These are phyloP conservation scores for Mortierella sp. DNA, from an alignment of 371 early-diverging fungal species.

Conservation along the genomic window DNA sequence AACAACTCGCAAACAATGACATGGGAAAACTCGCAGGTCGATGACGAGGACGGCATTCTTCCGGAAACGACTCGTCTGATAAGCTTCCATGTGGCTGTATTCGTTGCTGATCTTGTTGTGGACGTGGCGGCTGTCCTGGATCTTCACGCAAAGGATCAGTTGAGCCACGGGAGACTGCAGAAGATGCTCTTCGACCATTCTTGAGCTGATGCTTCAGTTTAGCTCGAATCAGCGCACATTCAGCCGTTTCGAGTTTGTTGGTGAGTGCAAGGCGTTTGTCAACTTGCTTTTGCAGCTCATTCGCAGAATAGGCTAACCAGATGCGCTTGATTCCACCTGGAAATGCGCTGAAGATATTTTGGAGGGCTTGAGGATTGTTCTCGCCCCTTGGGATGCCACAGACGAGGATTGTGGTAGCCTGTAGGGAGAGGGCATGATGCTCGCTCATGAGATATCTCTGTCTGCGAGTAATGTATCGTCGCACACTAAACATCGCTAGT, in stretches of 20 bases:
- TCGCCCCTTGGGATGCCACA: constrained; percentile 65
- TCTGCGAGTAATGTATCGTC: constrained; percentile 32
- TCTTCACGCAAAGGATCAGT: constrained; percentile 10
- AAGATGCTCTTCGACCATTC: constrained; percentile 8
- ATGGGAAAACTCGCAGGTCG: constrained; percentile 28
- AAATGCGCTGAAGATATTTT: constrained; percentile 66
- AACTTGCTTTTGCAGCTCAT: constrained; percentile 65
- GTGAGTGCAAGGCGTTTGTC: constrained; percentile 65
- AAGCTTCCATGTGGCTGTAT: background rate
- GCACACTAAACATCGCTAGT: constrained; percentile 13
- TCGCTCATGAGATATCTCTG: constrained; percentile 33
- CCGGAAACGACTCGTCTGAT: constrained; percentile 29
- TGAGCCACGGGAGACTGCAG: constrained; percentile 10
- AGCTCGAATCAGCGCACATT: constrained; percentile 19
- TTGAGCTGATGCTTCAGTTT: constrained; percentile 33
- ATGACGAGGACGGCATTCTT: constrained; percentile 30
- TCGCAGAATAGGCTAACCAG: constrained; percentile 65
- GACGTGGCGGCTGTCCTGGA: background rate
- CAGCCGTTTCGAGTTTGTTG: constrained; percentile 41
- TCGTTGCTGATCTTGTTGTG: background rate
- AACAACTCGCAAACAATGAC: constrained; percentile 29
- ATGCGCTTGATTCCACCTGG: constrained; percentile 81
- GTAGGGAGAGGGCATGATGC: constrained; percentile 55
- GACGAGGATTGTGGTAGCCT: constrained; percentile 74
- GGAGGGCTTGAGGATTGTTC: constrained; percentile 56